Evolutionary conservation across 2,329 filamentous ascomycete species (phyloP).

Genomic region (Talaromyces sp.): DNA sequence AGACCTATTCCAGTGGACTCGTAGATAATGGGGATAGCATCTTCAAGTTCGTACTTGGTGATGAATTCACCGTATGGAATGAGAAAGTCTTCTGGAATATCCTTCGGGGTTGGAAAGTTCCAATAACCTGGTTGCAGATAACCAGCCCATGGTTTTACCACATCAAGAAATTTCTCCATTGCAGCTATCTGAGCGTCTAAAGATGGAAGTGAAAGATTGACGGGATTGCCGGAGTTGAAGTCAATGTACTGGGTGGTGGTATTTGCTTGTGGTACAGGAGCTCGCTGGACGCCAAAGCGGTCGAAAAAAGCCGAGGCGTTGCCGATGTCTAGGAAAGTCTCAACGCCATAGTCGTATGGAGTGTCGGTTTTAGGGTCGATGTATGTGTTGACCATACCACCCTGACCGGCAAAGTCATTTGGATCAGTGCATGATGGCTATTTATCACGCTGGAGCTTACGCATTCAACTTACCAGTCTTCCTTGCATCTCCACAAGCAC

Average conservation of each 20-base stretch:
- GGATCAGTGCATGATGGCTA: neutral
- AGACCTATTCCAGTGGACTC: constrained; percentile 36
- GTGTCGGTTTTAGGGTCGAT: constrained; percentile 21
- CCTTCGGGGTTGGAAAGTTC: constrained; percentile 32
- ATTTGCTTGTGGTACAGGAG: constrained; percentile 11
- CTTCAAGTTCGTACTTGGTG: constrained; percentile 42
- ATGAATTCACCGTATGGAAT: constrained; percentile 45
- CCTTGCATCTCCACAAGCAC: constrained; percentile 30
- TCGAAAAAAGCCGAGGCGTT: constrained; percentile 23
- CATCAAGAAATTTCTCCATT: neutral
- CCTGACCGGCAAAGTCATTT: constrained; percentile 8
- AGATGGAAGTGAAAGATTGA: constrained; percentile 9
- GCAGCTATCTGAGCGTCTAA: neutral
- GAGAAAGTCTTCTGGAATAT: constrained; percentile 41
- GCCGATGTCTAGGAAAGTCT: constrained; percentile 26
- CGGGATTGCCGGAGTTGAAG: constrained; percentile 18
- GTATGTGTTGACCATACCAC: constrained; percentile 29
- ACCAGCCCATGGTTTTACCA: constrained; percentile 6
- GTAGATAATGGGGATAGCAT: constrained; percentile 37
- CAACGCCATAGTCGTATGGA: constrained; percentile 28
- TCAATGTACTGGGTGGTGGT: constrained; percentile 21
- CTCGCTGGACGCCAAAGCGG: constrained; percentile 20
- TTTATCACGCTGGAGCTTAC: neutral
- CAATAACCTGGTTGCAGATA: constrained; percentile 16
- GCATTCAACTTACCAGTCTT: constrained; percentile 13